These are phyloP conservation scores for Opeltia flavorubescens DNA, from an alignment of 495 filamentous ascomycete genomes.

Conservation along the genomic window DNA sequence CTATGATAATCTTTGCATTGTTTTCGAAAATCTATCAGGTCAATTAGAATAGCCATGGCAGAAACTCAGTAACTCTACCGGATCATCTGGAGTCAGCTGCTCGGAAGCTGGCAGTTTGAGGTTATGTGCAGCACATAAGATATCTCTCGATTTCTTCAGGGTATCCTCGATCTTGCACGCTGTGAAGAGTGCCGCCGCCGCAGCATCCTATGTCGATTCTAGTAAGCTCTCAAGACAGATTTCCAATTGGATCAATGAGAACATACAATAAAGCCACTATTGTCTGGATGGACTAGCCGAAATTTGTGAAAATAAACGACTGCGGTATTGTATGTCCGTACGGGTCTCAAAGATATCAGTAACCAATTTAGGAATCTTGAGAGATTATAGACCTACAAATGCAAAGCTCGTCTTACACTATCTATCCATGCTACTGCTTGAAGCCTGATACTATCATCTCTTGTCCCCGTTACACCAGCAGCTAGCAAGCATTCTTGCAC, in stretches of 20 bases:
- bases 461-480: conserved; percentile 38
- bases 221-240: conserved; percentile 14
- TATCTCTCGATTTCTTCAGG: conserved; percentile 88
- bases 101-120: conserved; percentile 58
- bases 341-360: conserved; percentile 39
- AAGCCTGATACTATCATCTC: conserved; percentile 56
- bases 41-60: background rate
- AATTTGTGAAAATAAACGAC: conserved; percentile 81
- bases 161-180: conserved; percentile 98
- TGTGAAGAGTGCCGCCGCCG: conserved; percentile 73
- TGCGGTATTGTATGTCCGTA: conserved; percentile 74
- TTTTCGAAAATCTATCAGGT: conserved; percentile 58
- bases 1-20: conserved; percentile 62
- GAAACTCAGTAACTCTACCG: conserved; percentile 32
- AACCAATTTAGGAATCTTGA: background rate
- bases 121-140: conserved; percentile 82
- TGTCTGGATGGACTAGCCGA: conserved; percentile 60
- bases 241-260: too few species aligned
- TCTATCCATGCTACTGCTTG: conserved; percentile 74
- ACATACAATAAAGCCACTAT: conserved; percentile 27
- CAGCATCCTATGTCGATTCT: conserved; percentile 48
- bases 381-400: conserved; percentile 39
- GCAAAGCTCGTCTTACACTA: conserved; percentile 53
- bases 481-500: conserved; percentile 42
- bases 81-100: conserved; percentile 67